Evolutionary conservation across 345 rosid species (phyloP).

Genomic region (Laguncularia racemosa): DNA sequence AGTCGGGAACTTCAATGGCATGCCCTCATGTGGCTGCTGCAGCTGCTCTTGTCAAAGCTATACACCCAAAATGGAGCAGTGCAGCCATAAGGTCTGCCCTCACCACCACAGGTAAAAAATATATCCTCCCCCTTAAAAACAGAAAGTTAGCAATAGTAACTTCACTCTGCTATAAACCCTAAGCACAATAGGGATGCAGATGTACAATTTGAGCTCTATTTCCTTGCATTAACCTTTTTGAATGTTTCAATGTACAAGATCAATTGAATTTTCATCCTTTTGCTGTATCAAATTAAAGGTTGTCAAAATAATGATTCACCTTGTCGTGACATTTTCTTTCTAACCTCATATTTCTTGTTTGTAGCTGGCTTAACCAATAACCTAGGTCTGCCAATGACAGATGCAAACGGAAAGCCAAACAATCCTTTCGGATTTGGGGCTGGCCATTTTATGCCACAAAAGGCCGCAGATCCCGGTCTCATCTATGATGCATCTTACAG

Average conservation of each 20-base stretch:
- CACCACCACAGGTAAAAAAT: slow-evolving; percentile 43
- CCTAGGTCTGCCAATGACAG: slow-evolving; percentile 31
- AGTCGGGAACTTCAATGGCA: slow-evolving; percentile 89
- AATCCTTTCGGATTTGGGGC: slow-evolving; percentile 59
- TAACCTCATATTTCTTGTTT: not conserved
- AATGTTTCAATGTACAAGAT: too few species aligned
- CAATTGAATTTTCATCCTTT: too few species aligned
- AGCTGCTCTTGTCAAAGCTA: slow-evolving; percentile 64
- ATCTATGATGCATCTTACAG: slow-evolving; percentile 55
- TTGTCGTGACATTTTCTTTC: not conserved
- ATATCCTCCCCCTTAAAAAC: not conserved
- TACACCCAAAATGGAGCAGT: slow-evolving; percentile 74
- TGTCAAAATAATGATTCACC: too few species aligned
- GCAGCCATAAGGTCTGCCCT: slow-evolving; percentile 86
- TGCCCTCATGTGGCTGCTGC: slow-evolving; percentile 82
- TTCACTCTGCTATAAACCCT: too few species aligned
- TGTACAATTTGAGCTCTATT: too few species aligned
- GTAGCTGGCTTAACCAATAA: slow-evolving; percentile 52
- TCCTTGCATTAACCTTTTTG: too few species aligned
- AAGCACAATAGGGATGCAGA: too few species aligned
- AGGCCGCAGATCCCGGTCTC: slow-evolving; percentile 76
- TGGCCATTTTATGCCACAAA: slow-evolving; percentile 56
- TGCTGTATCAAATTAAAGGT: too few species aligned
- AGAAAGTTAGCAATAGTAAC: too few species aligned
- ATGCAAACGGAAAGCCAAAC: slow-evolving; percentile 29